These are phyloP conservation scores for Sporisorium iseilematis-ciliati DNA, from an alignment of 1,284 basidiomycete species.

Conservation along the genomic window DNA sequence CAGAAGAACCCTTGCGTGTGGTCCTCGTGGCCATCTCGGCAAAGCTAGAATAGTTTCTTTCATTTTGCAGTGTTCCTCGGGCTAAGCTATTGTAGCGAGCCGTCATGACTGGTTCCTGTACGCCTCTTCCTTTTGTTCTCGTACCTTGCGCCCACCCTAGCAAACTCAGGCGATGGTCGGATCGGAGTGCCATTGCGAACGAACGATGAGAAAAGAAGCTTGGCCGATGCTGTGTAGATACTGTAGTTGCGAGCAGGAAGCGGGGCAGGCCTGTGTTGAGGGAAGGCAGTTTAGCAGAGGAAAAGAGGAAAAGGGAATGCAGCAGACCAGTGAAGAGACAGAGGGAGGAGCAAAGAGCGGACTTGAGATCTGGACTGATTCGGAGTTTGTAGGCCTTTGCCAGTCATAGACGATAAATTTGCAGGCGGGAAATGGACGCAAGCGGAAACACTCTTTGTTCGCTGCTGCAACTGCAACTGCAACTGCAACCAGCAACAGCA, in stretches of 20 bases:
- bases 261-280: neutral
- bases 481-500: no score
- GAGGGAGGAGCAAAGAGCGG: no score
- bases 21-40: slow-evolving; percentile 31
- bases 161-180: no score
- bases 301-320: neutral
- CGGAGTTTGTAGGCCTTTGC: neutral
- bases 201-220: no score
- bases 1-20: slow-evolving; percentile 5
- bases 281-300: neutral
- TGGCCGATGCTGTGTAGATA: no score
- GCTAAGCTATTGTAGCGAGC: no score
- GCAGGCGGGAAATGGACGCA: neutral
- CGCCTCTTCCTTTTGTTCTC: neutral
- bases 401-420: neutral
- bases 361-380: slow-evolving; percentile 3
- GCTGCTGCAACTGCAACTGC: neutral
- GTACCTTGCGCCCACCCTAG: neutral
- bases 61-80: neutral
- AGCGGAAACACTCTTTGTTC: neutral
- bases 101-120: no score
- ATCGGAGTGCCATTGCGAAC: no score
- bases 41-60: neutral
- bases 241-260: no score
- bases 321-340: neutral